Base-by-base conservation (phyloP, 306 rosid species). In the Benincasa hispida region DNA sequence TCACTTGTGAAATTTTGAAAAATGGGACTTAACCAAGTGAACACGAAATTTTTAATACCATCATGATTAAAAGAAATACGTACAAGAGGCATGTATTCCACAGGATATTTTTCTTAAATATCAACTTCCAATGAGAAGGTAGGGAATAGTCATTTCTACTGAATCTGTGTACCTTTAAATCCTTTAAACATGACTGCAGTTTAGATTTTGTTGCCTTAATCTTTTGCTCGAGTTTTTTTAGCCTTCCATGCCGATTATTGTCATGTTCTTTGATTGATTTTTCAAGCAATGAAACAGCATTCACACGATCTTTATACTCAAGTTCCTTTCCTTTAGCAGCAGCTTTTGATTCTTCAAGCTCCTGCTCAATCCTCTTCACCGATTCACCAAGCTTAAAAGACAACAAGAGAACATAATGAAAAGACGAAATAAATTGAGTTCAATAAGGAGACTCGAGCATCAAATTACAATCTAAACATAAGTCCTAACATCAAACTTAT, bases 221-320 rank as follows among this genome's bases (percentile, higher is more conserved):
- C 82, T 85, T 90, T 82, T 83, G 91, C 85, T 90, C 98, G 77
- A 94, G 79, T 32, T 87, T 90, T 84, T 90, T 94, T 47, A 94
- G 90, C 83, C 95, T 90, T 60, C 91, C 83, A 58, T 85, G 95
- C 50, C 97, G 87, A 78, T 72, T 94, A 81, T 83, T 87, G 61
- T 81, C 91, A 79, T 94, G 94, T 10, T 94, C 98, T 82, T 86
- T 90, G 82, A 91, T 87, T 83, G 98, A 89, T 83, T 87, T 91
- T 87, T 91, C 93, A 73, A 94, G 97, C 54, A 75, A 73, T 54
- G 87, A 82, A 62, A 92, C 95, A 72, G 86, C 84, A 75, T 82
- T 83, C 73, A 89, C 86, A 68, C 92, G 88, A 54, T 88, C 83
- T 80, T 90, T 81, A 76, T 86, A 87, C 76, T 83, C 47, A 45